Conservation (phyloP, 2,329 filamentous ascomycete genomes). For the Colletotrichum neosansevieriae region DNA sequence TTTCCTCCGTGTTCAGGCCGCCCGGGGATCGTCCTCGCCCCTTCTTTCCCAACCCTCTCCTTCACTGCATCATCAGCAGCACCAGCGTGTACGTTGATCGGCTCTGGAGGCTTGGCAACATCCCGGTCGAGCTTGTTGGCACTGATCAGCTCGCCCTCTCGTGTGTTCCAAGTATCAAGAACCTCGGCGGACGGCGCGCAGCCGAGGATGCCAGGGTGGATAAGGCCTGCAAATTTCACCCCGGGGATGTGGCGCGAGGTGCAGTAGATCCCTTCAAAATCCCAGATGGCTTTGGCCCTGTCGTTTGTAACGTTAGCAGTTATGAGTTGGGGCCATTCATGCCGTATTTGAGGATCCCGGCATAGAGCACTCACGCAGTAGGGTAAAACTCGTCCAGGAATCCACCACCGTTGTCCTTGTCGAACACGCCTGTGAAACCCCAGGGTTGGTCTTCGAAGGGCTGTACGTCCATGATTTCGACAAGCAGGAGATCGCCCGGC, state of each 20-base stretch:
- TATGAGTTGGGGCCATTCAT: neutral
- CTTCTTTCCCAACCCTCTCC: slow-evolving; percentile 78
- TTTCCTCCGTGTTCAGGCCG: slow-evolving; percentile 90
- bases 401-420: slow-evolving; percentile 84
- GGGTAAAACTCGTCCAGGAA: slow-evolving; percentile 92
- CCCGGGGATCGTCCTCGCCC: slow-evolving; percentile 86
- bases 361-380: slow-evolving; percentile 69
- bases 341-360: no score
- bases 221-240: slow-evolving; percentile 88
- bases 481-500: slow-evolving; percentile 85
- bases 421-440: slow-evolving; percentile 90
- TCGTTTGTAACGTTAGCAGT: neutral
- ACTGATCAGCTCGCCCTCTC: slow-evolving; percentile 83
- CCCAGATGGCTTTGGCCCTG: slow-evolving; percentile 69
- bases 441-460: slow-evolving; percentile 87
- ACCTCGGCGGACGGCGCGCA: slow-evolving; percentile 86
- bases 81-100: slow-evolving; percentile 80
- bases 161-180: slow-evolving; percentile 84
- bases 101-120: slow-evolving; percentile 83
- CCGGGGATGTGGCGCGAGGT: slow-evolving; percentile 88
- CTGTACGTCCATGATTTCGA: slow-evolving; percentile 95
- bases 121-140: slow-evolving; percentile 74
- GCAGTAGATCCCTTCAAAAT: slow-evolving; percentile 74
- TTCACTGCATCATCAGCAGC: slow-evolving; percentile 68
- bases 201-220: slow-evolving; percentile 91